Evolutionary conservation across 257 asterid genomes (phyloP).

Genomic region (Thymus mandschuricus): DNA sequence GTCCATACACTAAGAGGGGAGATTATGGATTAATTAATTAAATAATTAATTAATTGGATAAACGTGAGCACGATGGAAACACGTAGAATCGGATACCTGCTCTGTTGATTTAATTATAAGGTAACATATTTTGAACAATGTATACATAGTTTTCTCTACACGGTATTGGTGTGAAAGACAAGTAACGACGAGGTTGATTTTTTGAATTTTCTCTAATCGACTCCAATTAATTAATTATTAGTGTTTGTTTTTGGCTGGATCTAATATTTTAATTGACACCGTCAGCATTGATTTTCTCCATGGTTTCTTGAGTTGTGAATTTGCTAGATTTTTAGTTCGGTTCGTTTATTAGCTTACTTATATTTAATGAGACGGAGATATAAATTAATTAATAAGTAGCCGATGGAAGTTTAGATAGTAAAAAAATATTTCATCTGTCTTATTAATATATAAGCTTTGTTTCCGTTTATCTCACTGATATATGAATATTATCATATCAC

Average conservation of each 20-base stretch:
- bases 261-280: not conserved
- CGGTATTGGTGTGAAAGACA: constrained; percentile 18
- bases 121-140: constrained; percentile 7
- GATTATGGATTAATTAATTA: not conserved
- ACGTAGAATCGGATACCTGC: constrained; percentile 26
- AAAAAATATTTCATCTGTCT: too few species aligned
- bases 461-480: too few species aligned
- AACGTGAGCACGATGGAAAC: constrained; percentile 28
- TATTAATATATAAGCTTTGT: too few species aligned
- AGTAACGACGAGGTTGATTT: not conserved
- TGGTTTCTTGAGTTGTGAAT: not conserved
- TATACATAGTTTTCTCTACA: constrained; percentile 4
- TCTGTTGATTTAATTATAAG: not conserved
- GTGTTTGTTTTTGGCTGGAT: not conserved
- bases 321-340: not conserved
- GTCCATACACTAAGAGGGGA: constrained; percentile 9
- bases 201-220: not conserved
- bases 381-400: too few species aligned
- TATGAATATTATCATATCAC: too few species aligned
- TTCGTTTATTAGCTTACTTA: too few species aligned
- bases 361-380: too few species aligned
- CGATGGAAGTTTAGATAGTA: too few species aligned
- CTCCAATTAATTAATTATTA: not conserved
- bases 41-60: not conserved
- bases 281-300: not conserved